phyloP scores from a whole-genome alignment of 768 basidiomycete species.

The Terana coerulea region DNA sequence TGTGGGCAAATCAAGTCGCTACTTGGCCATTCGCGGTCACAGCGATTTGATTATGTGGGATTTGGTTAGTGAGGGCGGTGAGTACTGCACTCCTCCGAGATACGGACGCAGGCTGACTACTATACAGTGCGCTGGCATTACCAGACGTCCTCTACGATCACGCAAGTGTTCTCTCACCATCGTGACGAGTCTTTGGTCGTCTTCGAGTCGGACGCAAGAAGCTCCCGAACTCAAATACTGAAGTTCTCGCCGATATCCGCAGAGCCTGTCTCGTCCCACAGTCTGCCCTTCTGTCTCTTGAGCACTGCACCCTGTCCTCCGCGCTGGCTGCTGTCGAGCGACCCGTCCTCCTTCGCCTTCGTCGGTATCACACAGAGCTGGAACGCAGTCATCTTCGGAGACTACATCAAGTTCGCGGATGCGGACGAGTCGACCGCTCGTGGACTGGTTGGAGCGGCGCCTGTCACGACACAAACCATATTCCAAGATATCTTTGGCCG shows the following conservation, averaged over 20 bases:
- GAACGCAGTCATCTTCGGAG: slow-evolving; percentile 66
- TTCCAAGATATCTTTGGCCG: slow-evolving; percentile 92
- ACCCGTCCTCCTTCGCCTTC: slow-evolving; percentile 44
- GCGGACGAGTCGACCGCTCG: slow-evolving; percentile 41
- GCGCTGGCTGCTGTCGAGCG: slow-evolving; percentile 27
- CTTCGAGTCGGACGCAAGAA: slow-evolving; percentile 32
- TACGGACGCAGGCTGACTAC: slow-evolving; percentile 6
- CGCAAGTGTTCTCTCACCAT: slow-evolving; percentile 51
- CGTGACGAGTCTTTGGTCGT: slow-evolving; percentile 56
- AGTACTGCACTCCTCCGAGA: slow-evolving; percentile 20
- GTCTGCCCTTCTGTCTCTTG: slow-evolving; percentile 62
- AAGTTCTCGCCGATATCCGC: slow-evolving; percentile 47
- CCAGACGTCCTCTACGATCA: slow-evolving; percentile 34
- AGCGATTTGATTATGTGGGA: slow-evolving; percentile 69
- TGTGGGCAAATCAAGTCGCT: slow-evolving; percentile 67
- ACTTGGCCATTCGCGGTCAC: slow-evolving; percentile 52
- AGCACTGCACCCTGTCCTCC: slow-evolving; percentile 38
- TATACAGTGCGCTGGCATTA: slow-evolving; percentile 60
- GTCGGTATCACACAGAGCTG: slow-evolving; percentile 69
- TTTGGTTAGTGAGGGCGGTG: slow-evolving; percentile 58
- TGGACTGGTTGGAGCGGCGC: slow-evolving; percentile 29
- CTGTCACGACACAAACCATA: slow-evolving; percentile 47
- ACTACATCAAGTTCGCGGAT: slow-evolving; percentile 53
- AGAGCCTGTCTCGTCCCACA: slow-evolving; percentile 37
- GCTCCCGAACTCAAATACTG: slow-evolving; percentile 34